Base-by-base conservation (phyloP, 768 basidiomycete genomes). In the Myochromella boudieri region DNA sequence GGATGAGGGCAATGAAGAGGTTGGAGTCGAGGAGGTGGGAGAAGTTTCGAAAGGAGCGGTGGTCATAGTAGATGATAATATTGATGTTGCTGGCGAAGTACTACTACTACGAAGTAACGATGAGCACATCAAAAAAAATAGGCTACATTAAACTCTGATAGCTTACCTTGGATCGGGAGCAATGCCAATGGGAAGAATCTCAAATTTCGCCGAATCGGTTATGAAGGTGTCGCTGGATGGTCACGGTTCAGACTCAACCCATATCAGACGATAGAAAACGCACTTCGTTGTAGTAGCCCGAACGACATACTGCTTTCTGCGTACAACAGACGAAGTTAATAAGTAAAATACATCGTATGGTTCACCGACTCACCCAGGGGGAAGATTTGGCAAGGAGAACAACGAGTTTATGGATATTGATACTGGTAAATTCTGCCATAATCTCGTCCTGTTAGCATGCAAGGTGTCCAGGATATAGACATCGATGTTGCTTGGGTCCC, bases 391-490 rank as follows among this genome's bases (percentile, higher is more conserved):
- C 24, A 48, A 25, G 3, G 18, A 26, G 21, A 48, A 48, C 5
- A 48, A 39, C 6, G 46, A 48, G n/a, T 48, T 17, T 15, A 34
- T 21, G 7, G 46, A 42, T 6, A 42, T 27, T 3, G 28, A 18
- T 11, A 40, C 22, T 14, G 31, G 21, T 26, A 40, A 26, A 8
- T 11, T 40, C 21, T 3, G 12, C 46, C 46, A 48, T 25, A 41
- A 22, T 15, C 34, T 31, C 21, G 39, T 48, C 12, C 32, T 1
- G 17, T 33, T 25, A 7, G 33, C 12, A 3, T 22, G 18, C 4
- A 32, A 24, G 11, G 46, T 42, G 20, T 48, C 32, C n/a, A 33
- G 33, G 38, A 48, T 41, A 32, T 48, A 48, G 8, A 48, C 14
- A 26, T 48, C 42, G 22, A 42, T 40, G 5, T 21, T 15, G 11